Conservation (phyloP, 2,329 filamentous ascomycete genomes). For the Monosporascus sp. region DNA sequence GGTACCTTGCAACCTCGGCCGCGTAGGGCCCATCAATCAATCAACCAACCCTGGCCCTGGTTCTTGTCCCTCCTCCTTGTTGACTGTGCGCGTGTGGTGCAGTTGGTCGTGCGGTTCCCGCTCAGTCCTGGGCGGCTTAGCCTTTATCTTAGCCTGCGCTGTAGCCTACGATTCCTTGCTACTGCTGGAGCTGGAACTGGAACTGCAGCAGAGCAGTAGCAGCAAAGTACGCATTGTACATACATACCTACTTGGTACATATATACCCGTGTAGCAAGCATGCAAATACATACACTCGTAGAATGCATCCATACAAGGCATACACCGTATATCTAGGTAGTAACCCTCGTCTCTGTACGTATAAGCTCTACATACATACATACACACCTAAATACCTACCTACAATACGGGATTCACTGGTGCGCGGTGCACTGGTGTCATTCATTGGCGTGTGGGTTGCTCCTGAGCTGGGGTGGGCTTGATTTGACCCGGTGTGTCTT, state of each 20-base stretch:
- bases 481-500: constrained; percentile 28
- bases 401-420: not conserved
- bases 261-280: not conserved
- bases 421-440: constrained; percentile 2
- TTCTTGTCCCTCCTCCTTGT: not conserved
- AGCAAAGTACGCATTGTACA: not conserved
- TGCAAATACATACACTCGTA: not conserved
- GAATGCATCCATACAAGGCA: not conserved
- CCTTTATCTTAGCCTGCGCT: too few species aligned
- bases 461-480: constrained; percentile 3
- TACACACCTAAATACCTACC: not conserved
- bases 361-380: not conserved
- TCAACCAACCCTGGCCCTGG: not conserved
- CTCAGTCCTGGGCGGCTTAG: too few species aligned
- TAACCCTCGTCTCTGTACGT: not conserved
- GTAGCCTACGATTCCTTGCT: too few species aligned
- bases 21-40: not conserved
- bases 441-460: constrained; percentile 1
- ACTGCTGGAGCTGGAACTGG: not conserved
- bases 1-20: not conserved
- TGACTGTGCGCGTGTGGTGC: not conserved
- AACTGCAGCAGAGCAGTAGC: not conserved
- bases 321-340: not conserved
- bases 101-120: not conserved
- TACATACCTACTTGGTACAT: not conserved